phyloP scores from a whole-genome alignment of 331 rosid genomes.

The Malus hybrid region DNA sequence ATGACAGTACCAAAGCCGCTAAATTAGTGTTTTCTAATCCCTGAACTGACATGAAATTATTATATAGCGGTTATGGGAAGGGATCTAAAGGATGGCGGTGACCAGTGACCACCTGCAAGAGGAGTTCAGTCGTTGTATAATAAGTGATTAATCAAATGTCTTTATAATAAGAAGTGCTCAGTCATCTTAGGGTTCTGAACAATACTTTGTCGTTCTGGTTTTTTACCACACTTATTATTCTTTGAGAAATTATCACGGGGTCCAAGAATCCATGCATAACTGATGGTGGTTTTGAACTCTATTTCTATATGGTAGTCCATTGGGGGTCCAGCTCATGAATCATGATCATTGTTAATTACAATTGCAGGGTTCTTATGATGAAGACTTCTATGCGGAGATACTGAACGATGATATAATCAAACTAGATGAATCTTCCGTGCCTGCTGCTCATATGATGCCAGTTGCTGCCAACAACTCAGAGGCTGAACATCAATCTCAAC shows the following conservation, averaged over 20 bases:
- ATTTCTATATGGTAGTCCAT: not conserved
- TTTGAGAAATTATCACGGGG: not conserved
- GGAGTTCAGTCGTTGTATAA: not conserved
- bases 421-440: slow-evolving; percentile 45
- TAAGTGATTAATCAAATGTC: not conserved
- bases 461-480: not conserved
- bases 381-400: slow-evolving; percentile 70
- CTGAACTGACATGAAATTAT: not conserved
- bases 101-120: not conserved
- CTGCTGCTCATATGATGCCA: not conserved
- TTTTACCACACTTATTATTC: not conserved
- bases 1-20: not conserved
- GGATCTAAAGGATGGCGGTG: not conserved
- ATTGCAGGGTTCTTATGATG: slow-evolving; percentile 50
- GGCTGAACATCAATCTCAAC: slow-evolving; percentile 19
- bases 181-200: not conserved
- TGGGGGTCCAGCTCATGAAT: not conserved
- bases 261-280: no score
- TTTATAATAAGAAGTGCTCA: not conserved
- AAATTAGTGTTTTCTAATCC: not conserved
- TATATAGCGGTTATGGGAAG: not conserved
- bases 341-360: not conserved
- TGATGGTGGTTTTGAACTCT: no score
- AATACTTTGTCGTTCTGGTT: not conserved
- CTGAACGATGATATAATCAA: slow-evolving; percentile 70